A percentile compares a stretch with the other conserved stretches of the same genome.
Conservation (phyloP, 1,139 yeast species). For the Candida labiduridarum region DNA sequence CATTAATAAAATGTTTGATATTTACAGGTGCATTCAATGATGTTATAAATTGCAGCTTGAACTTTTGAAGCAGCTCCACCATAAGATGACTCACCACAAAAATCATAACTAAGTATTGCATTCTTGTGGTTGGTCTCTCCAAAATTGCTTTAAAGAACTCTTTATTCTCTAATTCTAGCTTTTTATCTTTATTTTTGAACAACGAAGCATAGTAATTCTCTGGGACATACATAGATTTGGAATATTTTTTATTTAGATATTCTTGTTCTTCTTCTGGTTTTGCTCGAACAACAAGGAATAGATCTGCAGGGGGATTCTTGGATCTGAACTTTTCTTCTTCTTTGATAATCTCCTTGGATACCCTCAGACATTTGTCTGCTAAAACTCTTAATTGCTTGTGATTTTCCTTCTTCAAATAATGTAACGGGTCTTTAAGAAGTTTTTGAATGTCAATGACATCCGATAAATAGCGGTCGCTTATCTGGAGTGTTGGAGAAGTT, state of each 20-base stretch:
- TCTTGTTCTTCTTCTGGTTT: conserved; percentile 20
- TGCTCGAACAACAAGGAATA: conserved; percentile 18
- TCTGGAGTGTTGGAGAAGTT: conserved; percentile 16
- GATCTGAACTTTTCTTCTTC: conserved; percentile 28
- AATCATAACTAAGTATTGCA: conserved; percentile 34
- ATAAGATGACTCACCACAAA: conserved; percentile 34
- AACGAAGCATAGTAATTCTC: conserved; percentile 39
- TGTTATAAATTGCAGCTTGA: conserved; percentile 28
- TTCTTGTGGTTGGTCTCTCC: conserved; percentile 30
- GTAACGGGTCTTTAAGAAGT: conserved; percentile 41
- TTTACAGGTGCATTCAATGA: conserved; percentile 28
- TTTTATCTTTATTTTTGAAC: conserved; percentile 26
- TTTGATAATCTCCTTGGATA: conserved; percentile 30
- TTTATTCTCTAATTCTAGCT: conserved; percentile 24
- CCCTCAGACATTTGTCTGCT: conserved; percentile 27
- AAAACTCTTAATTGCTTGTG: conserved; percentile 24
- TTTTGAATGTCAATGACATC: conserved; percentile 37
- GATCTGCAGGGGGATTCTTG: conserved; percentile 21
- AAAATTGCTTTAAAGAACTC: conserved; percentile 28
- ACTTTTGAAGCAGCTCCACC: conserved; percentile 27
- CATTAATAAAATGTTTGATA: conserved; percentile 43
- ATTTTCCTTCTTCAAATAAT: conserved; percentile 27
- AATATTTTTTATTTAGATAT: conserved; percentile 25
- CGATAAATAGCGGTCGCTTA: conserved; percentile 29
- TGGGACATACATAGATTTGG: conserved; percentile 31